A percentile compares a stretch with the other conserved stretches of the same genome.
These are phyloP conservation scores for Gastrolobium bilobum DNA, from an alignment of 306 rosid genomes.

Conservation along the genomic window DNA sequence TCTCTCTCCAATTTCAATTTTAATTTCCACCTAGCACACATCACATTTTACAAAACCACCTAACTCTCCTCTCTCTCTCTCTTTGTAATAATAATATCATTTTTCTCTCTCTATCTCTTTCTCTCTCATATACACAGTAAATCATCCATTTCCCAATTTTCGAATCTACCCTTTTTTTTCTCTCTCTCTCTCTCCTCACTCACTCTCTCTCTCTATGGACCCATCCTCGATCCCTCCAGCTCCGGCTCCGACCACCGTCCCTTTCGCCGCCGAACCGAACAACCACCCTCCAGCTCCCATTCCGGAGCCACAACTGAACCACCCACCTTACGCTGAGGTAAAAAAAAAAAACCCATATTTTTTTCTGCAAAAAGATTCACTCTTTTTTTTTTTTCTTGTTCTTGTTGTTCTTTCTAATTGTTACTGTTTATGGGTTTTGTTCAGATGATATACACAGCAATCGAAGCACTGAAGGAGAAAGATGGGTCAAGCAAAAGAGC, in stretches of 20 bases:
- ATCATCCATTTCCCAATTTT: conserved; percentile 45
- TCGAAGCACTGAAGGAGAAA: conserved; percentile 74
- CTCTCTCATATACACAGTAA: conserved; percentile 20
- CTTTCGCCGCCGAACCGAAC: conserved; percentile 46
- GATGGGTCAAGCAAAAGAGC: conserved; percentile 88
- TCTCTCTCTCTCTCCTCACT: conserved; percentile 12
- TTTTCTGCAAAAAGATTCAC: not conserved
- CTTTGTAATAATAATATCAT: conserved; percentile 7
- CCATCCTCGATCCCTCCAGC: conserved; percentile 57
- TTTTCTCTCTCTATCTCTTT: conserved; percentile 1
- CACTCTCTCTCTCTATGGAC: conserved; percentile 63
- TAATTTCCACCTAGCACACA: conserved; percentile 44
- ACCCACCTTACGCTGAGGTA: conserved; percentile 85
- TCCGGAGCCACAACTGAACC: conserved; percentile 10
- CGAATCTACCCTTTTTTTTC: conserved; percentile 52
- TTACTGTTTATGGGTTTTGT: not conserved
- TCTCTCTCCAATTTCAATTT: not conserved
- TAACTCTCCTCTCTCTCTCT: conserved; percentile 38
- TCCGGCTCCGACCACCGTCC: conserved; percentile 41
- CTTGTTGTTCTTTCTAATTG: not conserved
- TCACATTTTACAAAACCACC: conserved; percentile 53
- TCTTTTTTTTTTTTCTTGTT: not conserved
- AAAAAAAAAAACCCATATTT: not conserved
- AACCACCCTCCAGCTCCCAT: conserved; percentile 38
- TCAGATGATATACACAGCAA: conserved; percentile 83